A percentile compares a stretch with the other conserved stretches of the same genome.
Evolutionary conservation across 305 asterid species (phyloP).

Genomic region (Euphrasia arctica): DNA sequence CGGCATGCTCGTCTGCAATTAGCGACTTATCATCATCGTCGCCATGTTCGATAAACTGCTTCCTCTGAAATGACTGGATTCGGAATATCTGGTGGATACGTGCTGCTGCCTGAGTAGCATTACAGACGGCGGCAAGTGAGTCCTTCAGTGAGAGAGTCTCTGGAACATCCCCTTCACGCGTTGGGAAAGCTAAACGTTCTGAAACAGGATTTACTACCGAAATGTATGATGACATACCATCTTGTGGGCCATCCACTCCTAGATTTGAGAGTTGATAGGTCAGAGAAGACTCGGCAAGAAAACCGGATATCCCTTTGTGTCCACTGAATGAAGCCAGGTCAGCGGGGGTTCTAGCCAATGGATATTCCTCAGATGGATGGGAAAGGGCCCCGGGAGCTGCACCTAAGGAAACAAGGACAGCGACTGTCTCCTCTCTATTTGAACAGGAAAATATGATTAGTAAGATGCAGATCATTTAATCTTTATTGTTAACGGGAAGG

Average conservation of each 20-base stretch:
- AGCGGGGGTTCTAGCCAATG: slow-evolving; percentile 73
- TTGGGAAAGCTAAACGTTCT: slow-evolving; percentile 64
- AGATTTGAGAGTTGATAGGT: slow-evolving; percentile 64
- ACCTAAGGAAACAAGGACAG: slow-evolving; percentile 75
- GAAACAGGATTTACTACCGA: slow-evolving; percentile 49
- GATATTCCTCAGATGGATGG: slow-evolving; percentile 73
- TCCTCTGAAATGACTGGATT: slow-evolving; percentile 85
- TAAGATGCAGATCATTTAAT: background rate
- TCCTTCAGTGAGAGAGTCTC: slow-evolving; percentile 74
- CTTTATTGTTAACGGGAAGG: background rate
- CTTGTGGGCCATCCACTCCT: slow-evolving; percentile 40
- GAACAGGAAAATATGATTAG: slow-evolving; percentile 28
- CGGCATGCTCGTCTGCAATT: slow-evolving; percentile 47
- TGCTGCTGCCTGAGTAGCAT: slow-evolving; percentile 95
- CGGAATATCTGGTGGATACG: slow-evolving; percentile 90
- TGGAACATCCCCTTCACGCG: slow-evolving; percentile 56
- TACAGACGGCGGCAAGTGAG: slow-evolving; percentile 87
- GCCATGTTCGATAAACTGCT: slow-evolving; percentile 47
- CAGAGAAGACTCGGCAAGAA: slow-evolving; percentile 77
- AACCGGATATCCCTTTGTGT: slow-evolving; percentile 96
- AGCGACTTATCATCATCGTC: slow-evolving; percentile 33
- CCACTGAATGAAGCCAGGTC: slow-evolving; percentile 90
- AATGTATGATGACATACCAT: slow-evolving; percentile 20
- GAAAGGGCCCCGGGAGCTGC: slow-evolving; percentile 77
- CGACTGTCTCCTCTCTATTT: slow-evolving; percentile 83